Conservation (phyloP, 257 asterid genomes). For the Dorcoceras hygrometricum region DNA sequence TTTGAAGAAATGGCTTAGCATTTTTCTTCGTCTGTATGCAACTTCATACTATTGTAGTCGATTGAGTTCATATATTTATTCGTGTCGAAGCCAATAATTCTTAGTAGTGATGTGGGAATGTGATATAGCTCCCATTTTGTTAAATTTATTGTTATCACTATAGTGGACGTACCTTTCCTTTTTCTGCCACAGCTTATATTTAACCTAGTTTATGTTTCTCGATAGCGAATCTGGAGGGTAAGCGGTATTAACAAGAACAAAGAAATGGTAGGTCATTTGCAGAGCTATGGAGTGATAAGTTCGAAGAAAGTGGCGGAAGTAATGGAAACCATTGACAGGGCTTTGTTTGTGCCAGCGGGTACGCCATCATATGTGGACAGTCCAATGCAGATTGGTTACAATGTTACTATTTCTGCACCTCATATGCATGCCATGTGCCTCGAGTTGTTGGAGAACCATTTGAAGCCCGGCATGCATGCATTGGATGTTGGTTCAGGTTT, state of each 20-base stretch:
- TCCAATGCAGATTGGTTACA: constrained; percentile 82
- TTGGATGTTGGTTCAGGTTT: constrained; percentile 92
- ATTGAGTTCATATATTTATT: background rate
- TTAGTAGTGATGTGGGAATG: background rate
- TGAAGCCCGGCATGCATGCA: constrained; percentile 92
- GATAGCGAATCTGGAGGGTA: constrained; percentile 60
- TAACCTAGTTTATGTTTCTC: constrained; percentile 40
- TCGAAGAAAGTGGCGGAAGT: constrained; percentile 67
- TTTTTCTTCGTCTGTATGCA: background rate
- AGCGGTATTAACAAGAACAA: constrained; percentile 43
- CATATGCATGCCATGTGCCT: constrained; percentile 99
- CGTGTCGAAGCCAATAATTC: background rate
- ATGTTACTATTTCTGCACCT: constrained; percentile 95
- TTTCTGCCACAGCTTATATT: constrained; percentile 31
- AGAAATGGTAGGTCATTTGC: constrained; percentile 59
- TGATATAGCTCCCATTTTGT: background rate
- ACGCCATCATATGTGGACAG: constrained; percentile 69
- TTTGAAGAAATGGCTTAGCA: no score
- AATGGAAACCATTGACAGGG: constrained; percentile 85
- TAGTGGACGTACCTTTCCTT: constrained; percentile 24
- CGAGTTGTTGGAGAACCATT: constrained; percentile 70
- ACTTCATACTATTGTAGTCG: no score
- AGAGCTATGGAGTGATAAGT: constrained; percentile 48
- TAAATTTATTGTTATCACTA: background rate
- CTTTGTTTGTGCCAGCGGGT: constrained; percentile 79